phyloP scores from a whole-genome alignment of 306 rosid genomes.

The Purshia tridentata region DNA sequence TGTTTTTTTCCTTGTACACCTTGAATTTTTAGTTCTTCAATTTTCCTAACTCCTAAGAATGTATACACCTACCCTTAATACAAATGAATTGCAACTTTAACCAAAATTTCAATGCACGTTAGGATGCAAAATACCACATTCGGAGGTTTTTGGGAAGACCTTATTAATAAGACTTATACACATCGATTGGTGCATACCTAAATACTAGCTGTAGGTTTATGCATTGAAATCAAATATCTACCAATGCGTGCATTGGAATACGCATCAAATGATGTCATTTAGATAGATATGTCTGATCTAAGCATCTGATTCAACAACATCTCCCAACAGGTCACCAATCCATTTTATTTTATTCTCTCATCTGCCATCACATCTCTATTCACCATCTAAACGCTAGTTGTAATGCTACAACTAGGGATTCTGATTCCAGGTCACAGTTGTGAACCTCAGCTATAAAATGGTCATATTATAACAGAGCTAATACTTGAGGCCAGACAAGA shows the following conservation, averaged over 20 bases:
- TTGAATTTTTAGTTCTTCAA: too few species aligned
- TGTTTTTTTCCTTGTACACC: neutral
- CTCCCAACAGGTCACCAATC: slow-evolving; percentile 26
- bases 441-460: slow-evolving; percentile 50
- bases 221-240: slow-evolving; percentile 8
- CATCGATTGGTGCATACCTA: neutral
- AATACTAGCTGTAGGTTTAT: neutral
- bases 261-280: slow-evolving; percentile 33
- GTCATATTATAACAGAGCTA: slow-evolving; percentile 10
- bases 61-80: neutral
- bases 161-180: neutral
- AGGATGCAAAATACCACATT: neutral
- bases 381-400: neutral
- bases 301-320: slow-evolving; percentile 51
- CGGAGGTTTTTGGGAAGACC: neutral
- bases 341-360: slow-evolving; percentile 44
- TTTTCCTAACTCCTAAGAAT: too few species aligned
- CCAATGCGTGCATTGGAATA: slow-evolving; percentile 27
- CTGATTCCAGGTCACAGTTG: slow-evolving; percentile 21
- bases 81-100: neutral
- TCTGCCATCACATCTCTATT: slow-evolving; percentile 19
- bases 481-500: slow-evolving; percentile 31
- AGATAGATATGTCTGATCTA: slow-evolving; percentile 30
- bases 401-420: slow-evolving; percentile 8
- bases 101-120: neutral